Percentiles rank a stretch among this genome's conserved stretches.
These are phyloP conservation scores for Cercophora scortea DNA, from an alignment of 495 filamentous ascomycete species.

Conservation along the genomic window DNA sequence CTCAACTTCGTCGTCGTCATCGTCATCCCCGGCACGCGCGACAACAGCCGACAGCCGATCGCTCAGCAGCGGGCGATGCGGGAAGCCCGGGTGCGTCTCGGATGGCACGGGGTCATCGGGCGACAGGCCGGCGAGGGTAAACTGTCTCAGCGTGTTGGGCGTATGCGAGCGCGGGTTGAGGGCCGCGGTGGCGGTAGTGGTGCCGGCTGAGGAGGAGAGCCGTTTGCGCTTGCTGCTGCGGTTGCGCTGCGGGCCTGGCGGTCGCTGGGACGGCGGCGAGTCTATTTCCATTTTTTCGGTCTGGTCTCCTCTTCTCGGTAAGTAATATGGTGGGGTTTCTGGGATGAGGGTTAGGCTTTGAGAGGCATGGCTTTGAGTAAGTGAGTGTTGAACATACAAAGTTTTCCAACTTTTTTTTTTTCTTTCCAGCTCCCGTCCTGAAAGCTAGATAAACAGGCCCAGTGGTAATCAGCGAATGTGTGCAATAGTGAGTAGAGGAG, in stretches of 20 bases:
- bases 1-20: conserved; percentile 2
- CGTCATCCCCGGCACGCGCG: not conserved
- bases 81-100: conserved; percentile 26
- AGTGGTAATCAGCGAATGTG: no score
- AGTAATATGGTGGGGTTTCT: no score
- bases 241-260: not conserved
- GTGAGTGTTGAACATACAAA: no score
- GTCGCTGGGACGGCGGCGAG: not conserved
- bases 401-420: no score
- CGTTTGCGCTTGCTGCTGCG: conserved; percentile 19
- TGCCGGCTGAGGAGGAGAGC: not conserved
- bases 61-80: conserved; percentile 26
- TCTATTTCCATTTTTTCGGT: not conserved
- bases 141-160: conserved; percentile 30
- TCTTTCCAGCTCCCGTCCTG: no score
- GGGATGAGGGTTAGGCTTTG: no score
- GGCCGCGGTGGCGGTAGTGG: conserved; percentile 5
- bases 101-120: conserved; percentile 29
- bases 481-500: no score
- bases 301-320: no score
- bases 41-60: no score
- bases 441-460: no score
- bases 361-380: no score
- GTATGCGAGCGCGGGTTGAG: conserved; percentile 42
- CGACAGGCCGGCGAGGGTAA: conserved; percentile 30